phyloP scores from a whole-genome alignment of 495 filamentous ascomycete species.

The Hypoxylon intermedium region DNA sequence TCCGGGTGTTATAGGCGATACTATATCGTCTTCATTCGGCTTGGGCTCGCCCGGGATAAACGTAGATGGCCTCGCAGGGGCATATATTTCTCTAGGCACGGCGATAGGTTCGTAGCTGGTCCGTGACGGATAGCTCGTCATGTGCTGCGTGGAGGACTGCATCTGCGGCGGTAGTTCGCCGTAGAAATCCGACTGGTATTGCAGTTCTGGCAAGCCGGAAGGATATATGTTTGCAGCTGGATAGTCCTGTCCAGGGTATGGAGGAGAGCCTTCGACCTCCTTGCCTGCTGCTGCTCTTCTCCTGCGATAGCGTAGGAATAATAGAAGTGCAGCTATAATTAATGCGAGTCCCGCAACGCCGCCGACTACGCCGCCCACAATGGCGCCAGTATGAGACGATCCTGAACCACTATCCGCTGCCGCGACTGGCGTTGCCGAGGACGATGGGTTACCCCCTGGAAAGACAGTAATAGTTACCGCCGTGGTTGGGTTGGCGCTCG shows the following conservation, averaged over 20 bases:
- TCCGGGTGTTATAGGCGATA: conserved; percentile 38
- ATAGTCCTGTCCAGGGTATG: conserved; percentile 14
- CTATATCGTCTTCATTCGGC: conserved; percentile 37
- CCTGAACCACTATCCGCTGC: neutral
- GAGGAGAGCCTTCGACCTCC: conserved; percentile 27
- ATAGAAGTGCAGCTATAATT: conserved; percentile 40
- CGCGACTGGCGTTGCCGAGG: conserved; percentile 12
- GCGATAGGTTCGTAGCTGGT: conserved; percentile 11
- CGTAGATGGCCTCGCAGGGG: conserved; percentile 21
- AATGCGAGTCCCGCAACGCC: conserved; percentile 47
- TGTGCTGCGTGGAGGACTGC: conserved; percentile 33
- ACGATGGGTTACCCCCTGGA: conserved; percentile 20
- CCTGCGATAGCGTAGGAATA: conserved; percentile 31
- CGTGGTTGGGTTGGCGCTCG: neutral
- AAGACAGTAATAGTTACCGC: conserved; percentile 33
- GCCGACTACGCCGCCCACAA: conserved; percentile 52
- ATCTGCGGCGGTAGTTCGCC: conserved; percentile 43
- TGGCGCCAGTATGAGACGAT: conserved; percentile 36
- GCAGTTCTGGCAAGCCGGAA: conserved; percentile 26
- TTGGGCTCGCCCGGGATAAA: conserved; percentile 23
- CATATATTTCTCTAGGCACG: conserved; percentile 6
- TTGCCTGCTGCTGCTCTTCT: conserved; percentile 11
- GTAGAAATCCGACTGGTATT: conserved; percentile 41
- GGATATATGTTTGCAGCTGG: conserved; percentile 23
- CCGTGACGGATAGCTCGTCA: conserved; percentile 25